A percentile compares a stretch with the other conserved stretches of the same genome.
Conservation (phyloP, 148 eudicot species). For the Spergularia bocconei region DNA sequence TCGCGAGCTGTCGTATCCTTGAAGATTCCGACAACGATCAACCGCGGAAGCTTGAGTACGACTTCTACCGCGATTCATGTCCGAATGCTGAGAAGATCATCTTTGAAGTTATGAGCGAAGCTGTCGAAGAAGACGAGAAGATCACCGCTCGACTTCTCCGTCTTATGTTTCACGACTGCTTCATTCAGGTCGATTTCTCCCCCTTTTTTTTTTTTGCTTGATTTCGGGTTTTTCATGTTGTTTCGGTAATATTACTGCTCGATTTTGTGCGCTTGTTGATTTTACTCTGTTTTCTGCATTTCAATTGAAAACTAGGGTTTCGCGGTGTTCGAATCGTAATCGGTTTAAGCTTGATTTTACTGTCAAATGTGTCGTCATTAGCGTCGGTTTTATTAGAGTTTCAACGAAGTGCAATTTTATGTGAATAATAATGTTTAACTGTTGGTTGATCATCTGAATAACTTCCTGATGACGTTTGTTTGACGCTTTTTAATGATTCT, state of each 20-base stretch:
- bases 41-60: constrained; percentile 15
- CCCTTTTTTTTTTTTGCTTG: background rate
- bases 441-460: too few species aligned
- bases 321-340: background rate
- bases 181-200: constrained; percentile 25
- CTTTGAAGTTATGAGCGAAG: constrained; percentile 16
- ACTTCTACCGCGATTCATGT: constrained; percentile 28
- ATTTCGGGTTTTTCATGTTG: too few species aligned
- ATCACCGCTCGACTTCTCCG: constrained; percentile 32
- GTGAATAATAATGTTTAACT: too few species aligned
- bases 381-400: too few species aligned
- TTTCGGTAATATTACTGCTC: background rate
- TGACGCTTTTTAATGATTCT: too few species aligned
- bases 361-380: too few species aligned
- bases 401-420: too few species aligned
- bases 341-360: background rate
- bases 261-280: background rate
- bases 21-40: background rate
- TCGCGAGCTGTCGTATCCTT: background rate
- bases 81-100: constrained; percentile 28
- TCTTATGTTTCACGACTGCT: constrained; percentile 40
- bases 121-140: constrained; percentile 10
- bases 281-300: background rate
- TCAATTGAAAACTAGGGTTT: constrained; percentile 12
- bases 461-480: too few species aligned